Evolutionary conservation across 805 yeast genomes (phyloP).

Genomic region (Danielozyma ontarioensis): DNA sequence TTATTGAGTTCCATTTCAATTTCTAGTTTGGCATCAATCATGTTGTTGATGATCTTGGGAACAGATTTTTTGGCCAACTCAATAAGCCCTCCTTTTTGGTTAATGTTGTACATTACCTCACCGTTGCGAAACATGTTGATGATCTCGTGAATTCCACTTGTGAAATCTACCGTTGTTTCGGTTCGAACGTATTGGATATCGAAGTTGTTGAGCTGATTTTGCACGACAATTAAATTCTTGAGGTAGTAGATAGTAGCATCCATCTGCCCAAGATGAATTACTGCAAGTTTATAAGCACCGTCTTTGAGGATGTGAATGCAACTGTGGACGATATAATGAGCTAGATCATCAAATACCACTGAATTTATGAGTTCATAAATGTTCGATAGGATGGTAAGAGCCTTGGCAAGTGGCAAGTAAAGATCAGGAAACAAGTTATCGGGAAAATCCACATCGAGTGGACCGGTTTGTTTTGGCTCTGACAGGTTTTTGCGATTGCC

Average conservation of each 20-base stretch:
- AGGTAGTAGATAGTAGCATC: slow-evolving; percentile 66
- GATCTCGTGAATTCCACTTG: slow-evolving; percentile 55
- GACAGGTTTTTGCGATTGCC: slow-evolving; percentile 31
- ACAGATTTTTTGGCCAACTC: slow-evolving; percentile 60
- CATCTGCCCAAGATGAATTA: slow-evolving; percentile 40
- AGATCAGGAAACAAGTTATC: slow-evolving; percentile 40
- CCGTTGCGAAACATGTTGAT: slow-evolving; percentile 33
- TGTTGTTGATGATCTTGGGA: slow-evolving; percentile 75
- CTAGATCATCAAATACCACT: slow-evolving; percentile 78
- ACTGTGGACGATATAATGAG: slow-evolving; percentile 79
- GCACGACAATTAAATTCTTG: slow-evolving; percentile 65
- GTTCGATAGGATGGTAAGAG: slow-evolving; percentile 65
- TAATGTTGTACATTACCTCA: slow-evolving; percentile 40
- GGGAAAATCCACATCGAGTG: slow-evolving; percentile 28
- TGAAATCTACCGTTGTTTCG: slow-evolving; percentile 75
- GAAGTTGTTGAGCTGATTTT: slow-evolving; percentile 63
- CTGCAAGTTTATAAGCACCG: slow-evolving; percentile 44
- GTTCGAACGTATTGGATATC: slow-evolving; percentile 73
- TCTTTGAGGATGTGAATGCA: slow-evolving; percentile 58
- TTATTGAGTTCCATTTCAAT: slow-evolving; percentile 68
- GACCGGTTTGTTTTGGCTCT: slow-evolving; percentile 3
- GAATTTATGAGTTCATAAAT: slow-evolving; percentile 78
- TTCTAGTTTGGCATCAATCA: slow-evolving; percentile 73
- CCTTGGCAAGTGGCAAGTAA: slow-evolving; percentile 68
- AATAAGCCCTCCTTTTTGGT: slow-evolving; percentile 31